phyloP scores from a whole-genome alignment of 1,284 basidiomycete species.

The Golubevia sp. region DNA sequence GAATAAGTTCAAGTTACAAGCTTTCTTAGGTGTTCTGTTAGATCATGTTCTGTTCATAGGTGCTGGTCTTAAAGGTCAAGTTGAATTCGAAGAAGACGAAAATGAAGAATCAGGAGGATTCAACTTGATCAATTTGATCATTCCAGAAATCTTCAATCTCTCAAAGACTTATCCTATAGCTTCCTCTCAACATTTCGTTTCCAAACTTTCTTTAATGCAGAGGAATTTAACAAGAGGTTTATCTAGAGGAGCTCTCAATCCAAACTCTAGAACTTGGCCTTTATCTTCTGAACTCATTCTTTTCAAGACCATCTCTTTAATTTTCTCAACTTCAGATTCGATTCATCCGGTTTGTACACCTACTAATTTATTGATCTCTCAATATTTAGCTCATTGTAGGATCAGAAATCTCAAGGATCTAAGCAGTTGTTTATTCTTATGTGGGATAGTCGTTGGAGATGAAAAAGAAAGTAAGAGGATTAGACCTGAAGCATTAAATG shows the following conservation, averaged over 20 bases:
- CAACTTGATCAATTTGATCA: constrained; percentile 70
- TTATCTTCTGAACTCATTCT: constrained; percentile 80
- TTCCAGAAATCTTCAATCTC: constrained; percentile 82
- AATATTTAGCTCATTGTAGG: constrained; percentile 84
- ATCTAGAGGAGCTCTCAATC: constrained; percentile 71
- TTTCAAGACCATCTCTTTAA: constrained; percentile 76
- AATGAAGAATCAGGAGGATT: constrained; percentile 67
- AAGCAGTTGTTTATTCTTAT: constrained; percentile 84
- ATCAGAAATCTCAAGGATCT: constrained; percentile 77
- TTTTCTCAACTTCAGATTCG: constrained; percentile 95
- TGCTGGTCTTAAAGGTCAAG: constrained; percentile 17
- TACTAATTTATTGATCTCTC: constrained; percentile 82
- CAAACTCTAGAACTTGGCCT: constrained; percentile 82
- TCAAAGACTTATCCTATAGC: constrained; percentile 80
- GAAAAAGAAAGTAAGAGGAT: constrained; percentile 83
- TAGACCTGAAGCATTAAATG: constrained; percentile 87
- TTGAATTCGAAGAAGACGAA: no score
- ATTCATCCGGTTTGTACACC: constrained; percentile 87
- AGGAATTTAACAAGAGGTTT: constrained; percentile 89
- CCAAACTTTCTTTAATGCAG: constrained; percentile 87
- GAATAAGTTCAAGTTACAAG: constrained; percentile 77
- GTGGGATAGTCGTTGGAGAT: constrained; percentile 76
- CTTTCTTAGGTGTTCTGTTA: constrained; percentile 78
- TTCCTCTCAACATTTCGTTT: constrained; percentile 77
- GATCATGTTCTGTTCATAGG: constrained; percentile 79